These are phyloP conservation scores for Agarophyton chilense DNA, from an alignment of 23 red algal species.

Conservation along the genomic window DNA sequence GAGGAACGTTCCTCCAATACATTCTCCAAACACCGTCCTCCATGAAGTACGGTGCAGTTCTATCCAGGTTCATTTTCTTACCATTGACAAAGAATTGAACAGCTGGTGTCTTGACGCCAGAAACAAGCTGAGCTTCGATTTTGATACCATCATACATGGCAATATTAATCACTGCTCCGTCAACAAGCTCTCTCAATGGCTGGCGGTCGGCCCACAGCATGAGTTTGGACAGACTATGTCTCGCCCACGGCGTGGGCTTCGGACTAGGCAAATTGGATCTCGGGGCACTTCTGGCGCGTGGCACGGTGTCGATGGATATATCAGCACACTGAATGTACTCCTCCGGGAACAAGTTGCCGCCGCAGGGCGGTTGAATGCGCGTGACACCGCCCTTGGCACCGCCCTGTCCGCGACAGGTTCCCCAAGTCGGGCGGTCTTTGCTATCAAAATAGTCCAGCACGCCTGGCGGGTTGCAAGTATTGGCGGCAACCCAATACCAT, in stretches of 20 bases:
- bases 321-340: conserved; percentile 63
- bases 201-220: conserved; percentile 2
- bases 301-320: conserved; percentile 23
- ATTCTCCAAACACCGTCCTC: not conserved
- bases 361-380: conserved; percentile 17
- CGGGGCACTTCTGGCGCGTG: not conserved
- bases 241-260: not conserved
- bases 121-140: not conserved
- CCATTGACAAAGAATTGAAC: not conserved
- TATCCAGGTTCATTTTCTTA: not conserved
- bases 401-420: conserved; percentile 36
- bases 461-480: conserved; percentile 68
- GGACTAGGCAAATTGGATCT: not conserved
- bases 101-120: not conserved
- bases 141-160: not conserved
- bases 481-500: conserved; percentile 66
- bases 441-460: conserved; percentile 68
- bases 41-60: not conserved
- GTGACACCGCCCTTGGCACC: conserved; percentile 45
- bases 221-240: not conserved
- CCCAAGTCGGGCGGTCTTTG: conserved; percentile 30
- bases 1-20: not conserved
- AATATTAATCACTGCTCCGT: not conserved
- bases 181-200: not conserved
- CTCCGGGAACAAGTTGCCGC: conserved; percentile 46